Conservation (phyloP, 768 basidiomycete genomes). For the Lactifluus volemus region DNA sequence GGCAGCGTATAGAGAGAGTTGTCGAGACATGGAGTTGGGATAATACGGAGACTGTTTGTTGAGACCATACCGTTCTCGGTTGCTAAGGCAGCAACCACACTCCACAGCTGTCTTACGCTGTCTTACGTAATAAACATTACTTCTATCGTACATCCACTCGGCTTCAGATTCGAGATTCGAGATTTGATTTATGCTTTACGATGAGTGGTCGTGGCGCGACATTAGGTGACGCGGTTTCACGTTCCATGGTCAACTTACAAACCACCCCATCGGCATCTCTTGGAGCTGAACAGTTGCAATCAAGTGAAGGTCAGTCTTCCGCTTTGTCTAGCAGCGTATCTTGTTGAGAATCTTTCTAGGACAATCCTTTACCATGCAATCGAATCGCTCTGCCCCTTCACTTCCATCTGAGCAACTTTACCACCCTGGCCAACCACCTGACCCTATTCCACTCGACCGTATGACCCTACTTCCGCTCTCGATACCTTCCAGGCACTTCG, state of each 20-base stretch:
- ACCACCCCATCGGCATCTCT: neutral
- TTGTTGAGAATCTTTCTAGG: conserved; percentile 3
- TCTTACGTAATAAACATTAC: neutral
- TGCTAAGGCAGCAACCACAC: neutral
- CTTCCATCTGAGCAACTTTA: conserved; percentile 8
- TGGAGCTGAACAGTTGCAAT: neutral
- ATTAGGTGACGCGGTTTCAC: neutral
- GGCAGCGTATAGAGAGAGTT: conserved; percentile 61
- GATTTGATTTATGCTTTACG: neutral
- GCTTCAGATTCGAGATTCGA: neutral
- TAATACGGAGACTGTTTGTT: neutral
- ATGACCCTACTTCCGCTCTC: conserved; percentile 39
- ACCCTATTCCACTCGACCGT: conserved; percentile 18
- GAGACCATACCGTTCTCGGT: neutral
- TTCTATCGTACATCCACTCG: too few relatives aligned
- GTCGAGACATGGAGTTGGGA: conserved; percentile 63
- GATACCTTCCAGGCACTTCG: conserved; percentile 48
- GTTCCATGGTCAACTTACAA: conserved; percentile 7
- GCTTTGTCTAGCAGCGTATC: neutral
- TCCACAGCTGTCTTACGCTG: neutral
- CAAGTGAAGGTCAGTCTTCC: conserved; percentile 1
- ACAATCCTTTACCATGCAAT: neutral
- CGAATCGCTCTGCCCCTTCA: conserved; percentile 14
- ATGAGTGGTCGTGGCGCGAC: neutral
- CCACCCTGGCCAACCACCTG: neutral